phyloP scores from a whole-genome alignment of 2,329 filamentous ascomycete genomes.

The Fusarium abutilonis region DNA sequence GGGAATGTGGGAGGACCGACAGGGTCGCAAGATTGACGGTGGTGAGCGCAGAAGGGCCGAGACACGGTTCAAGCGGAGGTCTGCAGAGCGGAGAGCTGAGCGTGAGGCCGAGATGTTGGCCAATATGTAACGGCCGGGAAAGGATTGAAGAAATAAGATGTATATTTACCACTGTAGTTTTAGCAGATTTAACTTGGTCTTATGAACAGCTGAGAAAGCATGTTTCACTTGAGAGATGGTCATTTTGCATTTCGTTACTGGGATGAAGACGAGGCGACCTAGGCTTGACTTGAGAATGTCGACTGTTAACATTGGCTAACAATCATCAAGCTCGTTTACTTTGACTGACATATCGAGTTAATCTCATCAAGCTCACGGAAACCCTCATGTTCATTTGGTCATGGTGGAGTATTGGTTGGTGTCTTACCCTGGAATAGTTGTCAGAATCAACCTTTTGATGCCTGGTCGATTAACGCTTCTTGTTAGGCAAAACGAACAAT shows the following conservation, averaged over 20 bases:
- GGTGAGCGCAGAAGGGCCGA: conserved; percentile 90
- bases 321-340: background rate
- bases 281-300: background rate
- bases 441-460: conserved; percentile 1
- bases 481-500: conserved; percentile 8
- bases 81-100: conserved; percentile 79
- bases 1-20: conserved; percentile 91
- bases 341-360: too few species aligned
- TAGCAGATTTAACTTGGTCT: conserved; percentile 39
- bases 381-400: background rate
- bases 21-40: conserved; percentile 92
- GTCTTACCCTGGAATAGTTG: background rate
- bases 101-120: conserved; percentile 55
- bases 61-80: conserved; percentile 85
- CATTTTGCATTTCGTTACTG: background rate
- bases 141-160: conserved; percentile 36
- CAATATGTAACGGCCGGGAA: conserved; percentile 45
- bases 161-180: conserved; percentile 47
- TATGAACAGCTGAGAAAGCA: conserved; percentile 30
- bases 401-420: background rate
- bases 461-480: conserved; percentile 5
- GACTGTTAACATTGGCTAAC: background rate
- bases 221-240: conserved; percentile 11
- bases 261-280: background rate
- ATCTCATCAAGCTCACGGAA: too few species aligned